These are phyloP conservation scores for Candida tammaniensis DNA, from an alignment of 805 yeast genomes.

Conservation along the genomic window DNA sequence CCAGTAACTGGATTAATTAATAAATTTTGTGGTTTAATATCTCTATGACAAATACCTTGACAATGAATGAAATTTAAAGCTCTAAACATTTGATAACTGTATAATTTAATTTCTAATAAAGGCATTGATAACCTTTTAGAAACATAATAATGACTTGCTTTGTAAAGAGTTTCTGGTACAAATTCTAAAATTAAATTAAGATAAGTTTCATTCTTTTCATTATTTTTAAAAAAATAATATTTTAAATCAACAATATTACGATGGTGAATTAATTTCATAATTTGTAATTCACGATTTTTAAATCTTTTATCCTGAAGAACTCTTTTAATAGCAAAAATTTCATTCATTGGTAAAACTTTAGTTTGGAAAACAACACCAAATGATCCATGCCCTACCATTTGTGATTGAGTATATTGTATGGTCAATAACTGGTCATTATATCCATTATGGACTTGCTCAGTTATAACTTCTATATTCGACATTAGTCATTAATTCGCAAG, in stretches of 20 bases:
- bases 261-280: constrained; percentile 87
- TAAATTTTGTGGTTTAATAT: constrained; percentile 87
- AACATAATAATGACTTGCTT: constrained; percentile 82
- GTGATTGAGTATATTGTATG: constrained; percentile 74
- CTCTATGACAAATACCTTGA: constrained; percentile 85
- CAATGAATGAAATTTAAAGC: constrained; percentile 77
- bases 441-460: constrained; percentile 71
- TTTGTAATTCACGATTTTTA: constrained; percentile 91
- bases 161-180: constrained; percentile 94
- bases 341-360: constrained; percentile 66
- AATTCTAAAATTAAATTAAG: constrained; percentile 86
- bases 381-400: constrained; percentile 98
- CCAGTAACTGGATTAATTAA: constrained; percentile 84
- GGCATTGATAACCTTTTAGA: constrained; percentile 81
- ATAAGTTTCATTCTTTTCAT: constrained; percentile 76
- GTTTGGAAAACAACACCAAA: constrained; percentile 97
- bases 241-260: constrained; percentile 83
- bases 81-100: constrained; percentile 75
- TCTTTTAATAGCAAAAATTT: constrained; percentile 87
- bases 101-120: constrained; percentile 77
- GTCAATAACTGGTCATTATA: constrained; percentile 59
- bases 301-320: constrained; percentile 95
- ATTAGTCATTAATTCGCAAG: constrained; percentile 5
- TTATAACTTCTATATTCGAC: constrained; percentile 37
- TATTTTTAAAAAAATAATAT: constrained; percentile 77